These are phyloP conservation scores for Penicillium angulare DNA, from an alignment of 495 filamentous ascomycete genomes.

Conservation along the genomic window DNA sequence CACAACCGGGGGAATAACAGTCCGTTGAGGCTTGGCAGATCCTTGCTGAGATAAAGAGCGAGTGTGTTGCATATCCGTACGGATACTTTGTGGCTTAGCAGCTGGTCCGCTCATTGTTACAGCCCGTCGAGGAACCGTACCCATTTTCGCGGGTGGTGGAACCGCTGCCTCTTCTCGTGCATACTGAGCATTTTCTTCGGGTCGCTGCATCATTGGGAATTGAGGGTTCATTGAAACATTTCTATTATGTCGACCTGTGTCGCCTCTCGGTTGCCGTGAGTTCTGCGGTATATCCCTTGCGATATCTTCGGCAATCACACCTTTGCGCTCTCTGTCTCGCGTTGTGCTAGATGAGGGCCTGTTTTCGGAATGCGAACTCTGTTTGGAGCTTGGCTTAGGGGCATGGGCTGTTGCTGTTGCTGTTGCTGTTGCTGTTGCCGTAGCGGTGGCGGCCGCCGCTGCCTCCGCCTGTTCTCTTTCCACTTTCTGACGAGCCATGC, in stretches of 20 bases:
- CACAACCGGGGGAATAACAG: background rate
- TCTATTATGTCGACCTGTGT: conserved; percentile 17
- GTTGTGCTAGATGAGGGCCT: background rate
- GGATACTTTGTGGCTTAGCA: conserved; percentile 13
- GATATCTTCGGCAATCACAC: background rate
- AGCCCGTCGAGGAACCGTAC: conserved; percentile 28
- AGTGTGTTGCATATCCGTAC: conserved; percentile 4
- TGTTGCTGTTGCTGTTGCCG: background rate
- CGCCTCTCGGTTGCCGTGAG: conserved; percentile 8
- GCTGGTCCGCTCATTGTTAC: conserved; percentile 29
- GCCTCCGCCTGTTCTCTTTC: conserved; percentile 21
- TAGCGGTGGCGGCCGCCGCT: conserved; percentile 7
- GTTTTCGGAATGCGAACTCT: conserved; percentile 4
- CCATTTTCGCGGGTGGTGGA: conserved; percentile 17
- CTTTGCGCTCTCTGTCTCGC: conserved; percentile 4
- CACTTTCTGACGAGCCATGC: conserved; percentile 36
- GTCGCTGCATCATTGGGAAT: conserved; percentile 8
- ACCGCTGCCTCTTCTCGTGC: conserved; percentile 12
- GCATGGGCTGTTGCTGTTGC: conserved; percentile 4
- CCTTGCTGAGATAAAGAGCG: conserved; percentile 19
- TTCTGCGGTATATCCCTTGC: conserved; percentile 1
- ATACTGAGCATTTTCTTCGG: conserved; percentile 21
- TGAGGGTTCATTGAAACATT: conserved; percentile 17
- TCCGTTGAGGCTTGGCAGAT: conserved; percentile 4
- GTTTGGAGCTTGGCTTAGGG: conserved; percentile 6